Conservation (phyloP, 331 rosid species). For the Arachis monticola region DNA sequence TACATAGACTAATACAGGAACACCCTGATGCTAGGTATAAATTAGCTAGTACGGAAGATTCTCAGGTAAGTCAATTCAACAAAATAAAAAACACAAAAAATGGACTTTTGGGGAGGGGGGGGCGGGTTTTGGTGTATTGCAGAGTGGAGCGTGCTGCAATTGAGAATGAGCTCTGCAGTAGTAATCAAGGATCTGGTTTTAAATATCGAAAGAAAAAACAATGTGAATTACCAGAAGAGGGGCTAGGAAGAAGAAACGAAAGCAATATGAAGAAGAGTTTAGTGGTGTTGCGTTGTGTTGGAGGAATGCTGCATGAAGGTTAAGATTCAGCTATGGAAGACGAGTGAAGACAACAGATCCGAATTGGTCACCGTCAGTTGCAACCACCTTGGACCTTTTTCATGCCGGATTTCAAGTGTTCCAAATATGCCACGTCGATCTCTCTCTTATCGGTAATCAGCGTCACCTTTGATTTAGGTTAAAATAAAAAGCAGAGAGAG, state of each 20-base stretch:
- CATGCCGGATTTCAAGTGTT: constrained; percentile 30
- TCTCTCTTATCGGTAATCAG: constrained; percentile 14
- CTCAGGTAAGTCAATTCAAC: constrained; percentile 27
- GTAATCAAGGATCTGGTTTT: background rate
- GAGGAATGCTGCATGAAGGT: background rate
- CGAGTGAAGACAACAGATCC: constrained; percentile 38
- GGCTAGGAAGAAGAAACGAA: background rate
- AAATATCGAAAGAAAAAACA: background rate
- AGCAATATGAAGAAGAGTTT: background rate
- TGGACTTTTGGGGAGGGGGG: background rate
- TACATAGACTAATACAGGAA: constrained; percentile 8
- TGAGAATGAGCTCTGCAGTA: constrained; percentile 10
- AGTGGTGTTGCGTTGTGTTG: constrained; percentile 16
- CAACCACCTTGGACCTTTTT: constrained; percentile 5
- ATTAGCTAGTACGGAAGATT: constrained; percentile 13
- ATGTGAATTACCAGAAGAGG: background rate
- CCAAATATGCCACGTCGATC: constrained; percentile 10
- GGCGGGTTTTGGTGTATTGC: background rate
- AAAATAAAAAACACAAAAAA: background rate
- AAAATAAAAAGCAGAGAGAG: constrained; percentile 12
- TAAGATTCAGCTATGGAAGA: background rate
- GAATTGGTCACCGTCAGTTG: background rate
- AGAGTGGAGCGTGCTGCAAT: background rate
- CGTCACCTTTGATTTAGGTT: constrained; percentile 20
- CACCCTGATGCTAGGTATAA: constrained; percentile 21